Conservation (phyloP, 176 grass and related monocot genomes). For the Ensete glaucum region DNA sequence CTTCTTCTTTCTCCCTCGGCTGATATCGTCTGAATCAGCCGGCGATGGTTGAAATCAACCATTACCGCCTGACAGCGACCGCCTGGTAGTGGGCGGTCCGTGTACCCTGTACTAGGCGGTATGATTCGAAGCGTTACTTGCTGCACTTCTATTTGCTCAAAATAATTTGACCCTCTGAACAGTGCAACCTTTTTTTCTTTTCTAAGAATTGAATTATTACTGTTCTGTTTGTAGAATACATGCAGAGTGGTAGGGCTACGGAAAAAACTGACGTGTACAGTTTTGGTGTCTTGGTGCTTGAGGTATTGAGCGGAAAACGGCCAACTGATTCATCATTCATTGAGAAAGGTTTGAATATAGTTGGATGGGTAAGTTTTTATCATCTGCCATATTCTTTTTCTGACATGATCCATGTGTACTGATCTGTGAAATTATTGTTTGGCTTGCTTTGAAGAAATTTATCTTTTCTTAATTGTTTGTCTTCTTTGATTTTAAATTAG, state of each 20-base stretch:
- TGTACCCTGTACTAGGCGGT: too few species aligned
- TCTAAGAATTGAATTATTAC: background rate
- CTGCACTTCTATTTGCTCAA: background rate
- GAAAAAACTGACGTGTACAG: conserved; percentile 99
- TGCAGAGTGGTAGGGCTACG: conserved; percentile 93
- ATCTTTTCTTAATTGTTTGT: too few species aligned
- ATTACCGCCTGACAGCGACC: too few species aligned
- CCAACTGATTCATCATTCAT: conserved; percentile 97
- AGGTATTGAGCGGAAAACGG: conserved; percentile 83
- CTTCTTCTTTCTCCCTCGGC: too few species aligned
- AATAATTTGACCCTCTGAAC: background rate
- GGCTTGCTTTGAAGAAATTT: too few species aligned
- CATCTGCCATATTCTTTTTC: background rate
- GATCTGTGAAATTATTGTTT: too few species aligned
- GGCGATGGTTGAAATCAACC: too few species aligned
- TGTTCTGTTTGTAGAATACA: conserved; percentile 59
- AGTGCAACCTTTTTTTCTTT: background rate
- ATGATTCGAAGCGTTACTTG: background rate
- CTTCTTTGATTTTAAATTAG: too few species aligned
- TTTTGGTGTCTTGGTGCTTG: conserved; percentile 93
- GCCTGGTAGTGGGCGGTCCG: too few species aligned
- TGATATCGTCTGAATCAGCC: too few species aligned
- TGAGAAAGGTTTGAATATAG: conserved; percentile 95
- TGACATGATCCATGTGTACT: too few species aligned
- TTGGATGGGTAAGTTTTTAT: conserved; percentile 81